phyloP scores from a whole-genome alignment of 257 asterid species.

The Eucommia ulmoides region DNA sequence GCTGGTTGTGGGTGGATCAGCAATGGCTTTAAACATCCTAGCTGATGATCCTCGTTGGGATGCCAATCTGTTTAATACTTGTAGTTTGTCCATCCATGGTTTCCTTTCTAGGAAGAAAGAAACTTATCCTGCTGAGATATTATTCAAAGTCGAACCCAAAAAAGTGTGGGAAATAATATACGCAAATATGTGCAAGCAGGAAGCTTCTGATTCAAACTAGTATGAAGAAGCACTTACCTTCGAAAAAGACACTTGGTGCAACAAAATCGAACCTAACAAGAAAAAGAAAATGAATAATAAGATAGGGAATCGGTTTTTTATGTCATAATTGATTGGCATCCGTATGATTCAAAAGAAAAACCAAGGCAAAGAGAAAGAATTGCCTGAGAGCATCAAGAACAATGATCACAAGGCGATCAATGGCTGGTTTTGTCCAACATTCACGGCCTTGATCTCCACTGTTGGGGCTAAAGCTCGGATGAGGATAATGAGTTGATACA shows the following conservation, averaged over 20 bases:
- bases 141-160: too few relatives aligned
- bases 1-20: conserved; percentile 98
- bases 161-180: conserved; percentile 1
- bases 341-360: not conserved
- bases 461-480: conserved; percentile 9
- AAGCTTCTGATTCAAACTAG: too few relatives aligned
- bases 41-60: conserved; percentile 43
- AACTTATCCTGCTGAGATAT: too few relatives aligned
- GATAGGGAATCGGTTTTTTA: too few relatives aligned
- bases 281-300: conserved; percentile 2
- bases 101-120: conserved; percentile 45
- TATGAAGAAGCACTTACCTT: conserved; percentile 29
- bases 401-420: conserved; percentile 69
- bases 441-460: conserved; percentile 8
- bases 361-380: not conserved
- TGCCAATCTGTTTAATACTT: conserved; percentile 63
- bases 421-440: conserved; percentile 78
- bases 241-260: conserved; percentile 78
- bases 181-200: conserved; percentile 6
- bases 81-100: conserved; percentile 91
- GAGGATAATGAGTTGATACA: not conserved
- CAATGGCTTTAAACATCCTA: conserved; percentile 81
- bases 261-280: conserved; percentile 75
- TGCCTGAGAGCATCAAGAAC: conserved; percentile 93
- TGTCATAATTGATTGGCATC: not conserved